Percentiles rank a stretch among this genome's conserved stretches.
Evolutionary conservation across 2,329 filamentous ascomycete species (phyloP).

Genomic region (Metarhizium guizhouense): DNA sequence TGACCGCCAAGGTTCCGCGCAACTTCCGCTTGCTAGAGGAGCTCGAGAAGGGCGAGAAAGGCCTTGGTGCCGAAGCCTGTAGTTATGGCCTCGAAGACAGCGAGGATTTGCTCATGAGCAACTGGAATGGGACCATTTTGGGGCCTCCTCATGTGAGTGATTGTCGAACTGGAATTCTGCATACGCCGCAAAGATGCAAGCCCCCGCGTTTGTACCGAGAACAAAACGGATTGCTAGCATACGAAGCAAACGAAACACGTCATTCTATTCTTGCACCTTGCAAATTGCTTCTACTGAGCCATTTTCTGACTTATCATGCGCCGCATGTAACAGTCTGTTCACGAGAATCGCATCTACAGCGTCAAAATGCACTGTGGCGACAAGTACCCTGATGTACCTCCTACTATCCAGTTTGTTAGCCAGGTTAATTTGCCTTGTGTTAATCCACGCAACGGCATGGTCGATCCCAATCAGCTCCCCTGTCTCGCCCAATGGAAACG

Average conservation of each 20-base stretch:
- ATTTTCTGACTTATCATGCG: too few relatives aligned
- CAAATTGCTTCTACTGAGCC: too few relatives aligned
- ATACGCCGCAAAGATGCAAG: too few relatives aligned
- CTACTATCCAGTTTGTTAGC: constrained; percentile 84
- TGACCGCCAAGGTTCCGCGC: constrained; percentile 62
- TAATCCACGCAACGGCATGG: constrained; percentile 67
- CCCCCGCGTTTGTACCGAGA: too few relatives aligned
- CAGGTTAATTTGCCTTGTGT: constrained; percentile 97
- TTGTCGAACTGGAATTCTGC: too few relatives aligned
- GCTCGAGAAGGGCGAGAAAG: constrained; percentile 98
- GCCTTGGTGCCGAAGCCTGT: constrained; percentile 89
- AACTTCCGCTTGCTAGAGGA: constrained; percentile 97
- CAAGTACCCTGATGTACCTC: constrained; percentile 81
- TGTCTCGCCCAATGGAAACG: constrained; percentile 87
- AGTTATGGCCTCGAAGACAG: constrained; percentile 93
- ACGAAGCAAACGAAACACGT: too few relatives aligned
- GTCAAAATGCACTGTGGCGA: constrained; percentile 92
- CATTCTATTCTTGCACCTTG: too few relatives aligned
- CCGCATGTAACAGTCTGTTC: constrained; percentile 57
- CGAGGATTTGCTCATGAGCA: constrained; percentile 92
- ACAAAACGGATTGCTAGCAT: constrained; percentile 10
- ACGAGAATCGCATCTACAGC: constrained; percentile 98
- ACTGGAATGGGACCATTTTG: constrained; percentile 97
- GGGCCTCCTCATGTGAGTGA: constrained; percentile 76
- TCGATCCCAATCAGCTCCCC: constrained; percentile 75